Conservation (phyloP, 495 filamentous ascomycete genomes). For the Letharia columbiana region DNA sequence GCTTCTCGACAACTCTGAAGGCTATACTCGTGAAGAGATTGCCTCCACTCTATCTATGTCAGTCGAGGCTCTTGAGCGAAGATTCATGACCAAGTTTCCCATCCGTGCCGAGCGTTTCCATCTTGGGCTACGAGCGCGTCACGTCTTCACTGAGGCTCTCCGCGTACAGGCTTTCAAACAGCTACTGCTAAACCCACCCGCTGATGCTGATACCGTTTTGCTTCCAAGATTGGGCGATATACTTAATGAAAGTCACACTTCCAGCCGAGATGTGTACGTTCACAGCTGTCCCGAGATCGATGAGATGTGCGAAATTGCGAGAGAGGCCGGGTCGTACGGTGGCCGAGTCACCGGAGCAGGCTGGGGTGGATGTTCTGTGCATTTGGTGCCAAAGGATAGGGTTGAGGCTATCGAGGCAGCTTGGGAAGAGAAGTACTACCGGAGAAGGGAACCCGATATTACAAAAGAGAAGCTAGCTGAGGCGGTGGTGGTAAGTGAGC, state of each 20-base stretch:
- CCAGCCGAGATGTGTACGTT: conserved; percentile 76
- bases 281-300: conserved; percentile 89
- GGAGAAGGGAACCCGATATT: conserved; percentile 59
- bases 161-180: conserved; percentile 76
- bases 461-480: conserved; percentile 61
- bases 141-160: conserved; percentile 84
- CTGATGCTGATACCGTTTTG: conserved; percentile 44
- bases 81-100: conserved; percentile 76
- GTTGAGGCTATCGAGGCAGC: conserved; percentile 71
- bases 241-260: conserved; percentile 81
- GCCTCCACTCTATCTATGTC: conserved; percentile 60
- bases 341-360: conserved; percentile 87
- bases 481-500: conserved; percentile 85
- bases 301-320: conserved; percentile 71
- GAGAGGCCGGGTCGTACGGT: conserved; percentile 69
- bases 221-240: conserved; percentile 68
- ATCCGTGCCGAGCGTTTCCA: conserved; percentile 83
- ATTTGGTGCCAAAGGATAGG: conserved; percentile 79
- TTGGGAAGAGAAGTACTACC: conserved; percentile 75
- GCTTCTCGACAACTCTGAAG: conserved; percentile 61
- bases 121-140: conserved; percentile 74
- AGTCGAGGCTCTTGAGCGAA: conserved; percentile 58
- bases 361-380: conserved; percentile 94
- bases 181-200: conserved; percentile 39
- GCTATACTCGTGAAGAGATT: conserved; percentile 85